Conservation (phyloP, 345 rosid genomes). For the Sisymbrium irio region DNA sequence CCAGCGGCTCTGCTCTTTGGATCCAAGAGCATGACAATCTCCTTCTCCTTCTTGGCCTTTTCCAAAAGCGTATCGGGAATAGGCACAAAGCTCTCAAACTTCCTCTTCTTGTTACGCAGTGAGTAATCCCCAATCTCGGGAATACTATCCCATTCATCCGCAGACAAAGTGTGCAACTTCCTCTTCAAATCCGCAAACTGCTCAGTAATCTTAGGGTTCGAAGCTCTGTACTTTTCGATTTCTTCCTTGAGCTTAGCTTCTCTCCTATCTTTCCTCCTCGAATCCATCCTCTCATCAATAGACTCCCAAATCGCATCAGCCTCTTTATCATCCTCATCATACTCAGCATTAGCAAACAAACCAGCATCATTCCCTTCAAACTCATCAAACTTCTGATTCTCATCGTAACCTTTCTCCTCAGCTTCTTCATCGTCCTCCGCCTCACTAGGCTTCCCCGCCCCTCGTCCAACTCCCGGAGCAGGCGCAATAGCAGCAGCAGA, state of each 20-base stretch:
- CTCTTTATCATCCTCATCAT: conserved; percentile 91
- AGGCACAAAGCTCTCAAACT: conserved; percentile 92
- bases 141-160: conserved; percentile 83
- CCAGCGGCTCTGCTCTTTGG: conserved; percentile 80
- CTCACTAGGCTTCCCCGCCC: conserved; percentile 60
- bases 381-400: conserved; percentile 94
- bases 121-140: conserved; percentile 94
- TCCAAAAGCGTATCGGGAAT: conserved; percentile 84
- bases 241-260: conserved; percentile 86
- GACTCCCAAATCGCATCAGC: conserved; percentile 97
- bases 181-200: conserved; percentile 94
- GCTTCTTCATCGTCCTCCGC: conserved; percentile 85
- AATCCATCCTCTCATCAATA: conserved; percentile 87
- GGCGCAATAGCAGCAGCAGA: conserved; percentile 47
- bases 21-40: conserved; percentile 92
- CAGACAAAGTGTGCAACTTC: conserved; percentile 63
- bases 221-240: conserved; percentile 86
- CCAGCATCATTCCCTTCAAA: conserved; percentile 97
- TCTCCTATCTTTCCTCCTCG: conserved; percentile 76
- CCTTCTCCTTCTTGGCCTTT: conserved; percentile 92
- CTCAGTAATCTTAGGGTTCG: conserved; percentile 89
- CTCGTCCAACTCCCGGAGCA: conserved; percentile 57
- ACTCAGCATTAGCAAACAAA: conserved; percentile 85
- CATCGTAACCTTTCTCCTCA: conserved; percentile 87
- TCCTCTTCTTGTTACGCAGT: conserved; percentile 76